phyloP scores from a whole-genome alignment of 2,329 filamentous ascomycete genomes.

The Lojkania enalia region DNA sequence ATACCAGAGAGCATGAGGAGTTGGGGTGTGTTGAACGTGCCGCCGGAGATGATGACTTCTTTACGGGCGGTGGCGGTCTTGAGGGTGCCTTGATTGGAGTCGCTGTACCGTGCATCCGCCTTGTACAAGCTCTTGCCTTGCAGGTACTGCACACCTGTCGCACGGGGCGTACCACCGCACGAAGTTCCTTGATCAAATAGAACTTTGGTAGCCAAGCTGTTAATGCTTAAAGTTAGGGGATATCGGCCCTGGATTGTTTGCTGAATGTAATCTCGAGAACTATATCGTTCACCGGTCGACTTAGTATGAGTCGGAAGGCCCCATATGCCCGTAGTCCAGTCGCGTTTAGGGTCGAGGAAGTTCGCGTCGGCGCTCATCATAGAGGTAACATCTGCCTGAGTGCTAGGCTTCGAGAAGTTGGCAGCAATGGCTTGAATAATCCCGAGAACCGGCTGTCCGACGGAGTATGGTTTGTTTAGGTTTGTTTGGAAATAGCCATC shows the following conservation, averaged over 20 bases:
- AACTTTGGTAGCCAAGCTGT: constrained; percentile 47
- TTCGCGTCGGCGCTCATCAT: constrained; percentile 55
- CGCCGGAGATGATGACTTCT: constrained; percentile 37
- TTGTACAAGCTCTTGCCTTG: constrained; percentile 47
- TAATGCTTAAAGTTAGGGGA: constrained; percentile 33
- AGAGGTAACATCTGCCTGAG: constrained; percentile 52
- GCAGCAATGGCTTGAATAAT: constrained; percentile 33
- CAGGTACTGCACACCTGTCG: constrained; percentile 50
- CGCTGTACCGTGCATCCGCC: constrained; percentile 46
- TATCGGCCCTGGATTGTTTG: constrained; percentile 47
- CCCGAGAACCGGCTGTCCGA: constrained; percentile 45
- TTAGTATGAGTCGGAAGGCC: constrained; percentile 61
- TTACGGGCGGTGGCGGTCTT: constrained; percentile 44
- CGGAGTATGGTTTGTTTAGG: constrained; percentile 53
- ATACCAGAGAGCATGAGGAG: constrained; percentile 65
- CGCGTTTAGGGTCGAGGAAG: constrained; percentile 50
- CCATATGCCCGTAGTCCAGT: constrained; percentile 54
- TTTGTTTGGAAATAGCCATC: constrained; percentile 59
- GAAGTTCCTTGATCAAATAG: constrained; percentile 36
- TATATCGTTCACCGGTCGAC: constrained; percentile 53
- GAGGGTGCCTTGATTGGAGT: constrained; percentile 23
- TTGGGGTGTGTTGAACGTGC: constrained; percentile 65
- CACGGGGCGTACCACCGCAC: constrained; percentile 51
- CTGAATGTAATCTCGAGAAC: constrained; percentile 59
- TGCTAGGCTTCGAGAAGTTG: constrained; percentile 47